Conservation (phyloP, 176 grass and related monocot genomes). For the Themeda triandra region DNA sequence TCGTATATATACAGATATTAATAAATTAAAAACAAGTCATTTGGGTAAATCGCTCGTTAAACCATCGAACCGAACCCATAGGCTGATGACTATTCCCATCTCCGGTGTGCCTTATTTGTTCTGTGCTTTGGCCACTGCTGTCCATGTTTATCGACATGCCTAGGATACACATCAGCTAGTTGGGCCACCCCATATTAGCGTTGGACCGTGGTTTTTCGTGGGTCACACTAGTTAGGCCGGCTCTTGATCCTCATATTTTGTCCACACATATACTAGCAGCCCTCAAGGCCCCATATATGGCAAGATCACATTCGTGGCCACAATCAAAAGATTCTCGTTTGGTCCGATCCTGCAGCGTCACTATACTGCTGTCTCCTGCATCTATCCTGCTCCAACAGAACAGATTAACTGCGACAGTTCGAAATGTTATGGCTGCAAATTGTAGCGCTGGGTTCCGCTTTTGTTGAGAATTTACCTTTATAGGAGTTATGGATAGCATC, state of each 20-base stretch:
- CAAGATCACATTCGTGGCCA: conserved; percentile 34
- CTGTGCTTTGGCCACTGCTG: not conserved
- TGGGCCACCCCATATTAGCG: not conserved
- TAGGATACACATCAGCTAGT: not conserved
- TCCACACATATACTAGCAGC: not conserved
- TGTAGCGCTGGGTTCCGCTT: not conserved
- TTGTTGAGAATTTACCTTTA: not conserved
- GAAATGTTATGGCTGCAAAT: not conserved
- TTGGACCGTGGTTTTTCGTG: too few species aligned
- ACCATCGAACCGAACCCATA: too few species aligned
- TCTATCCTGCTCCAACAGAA: not conserved
- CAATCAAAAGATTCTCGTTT: not conserved
- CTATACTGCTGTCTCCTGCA: conserved; percentile 4
- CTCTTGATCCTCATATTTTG: not conserved
- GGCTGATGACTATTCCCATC: too few species aligned
- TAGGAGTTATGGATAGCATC: too few species aligned
- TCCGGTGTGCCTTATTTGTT: too few species aligned
- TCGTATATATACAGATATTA: too few species aligned
- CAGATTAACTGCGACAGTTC: not conserved
- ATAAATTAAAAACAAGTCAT: too few species aligned
- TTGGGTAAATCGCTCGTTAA: too few species aligned
- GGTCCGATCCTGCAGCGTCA: not conserved
- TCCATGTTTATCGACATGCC: not conserved
- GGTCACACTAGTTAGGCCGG: not conserved
- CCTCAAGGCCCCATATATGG: not conserved